Evolutionary conservation across 768 basidiomycete genomes (phyloP).

Genomic region (Galerina marginata): DNA sequence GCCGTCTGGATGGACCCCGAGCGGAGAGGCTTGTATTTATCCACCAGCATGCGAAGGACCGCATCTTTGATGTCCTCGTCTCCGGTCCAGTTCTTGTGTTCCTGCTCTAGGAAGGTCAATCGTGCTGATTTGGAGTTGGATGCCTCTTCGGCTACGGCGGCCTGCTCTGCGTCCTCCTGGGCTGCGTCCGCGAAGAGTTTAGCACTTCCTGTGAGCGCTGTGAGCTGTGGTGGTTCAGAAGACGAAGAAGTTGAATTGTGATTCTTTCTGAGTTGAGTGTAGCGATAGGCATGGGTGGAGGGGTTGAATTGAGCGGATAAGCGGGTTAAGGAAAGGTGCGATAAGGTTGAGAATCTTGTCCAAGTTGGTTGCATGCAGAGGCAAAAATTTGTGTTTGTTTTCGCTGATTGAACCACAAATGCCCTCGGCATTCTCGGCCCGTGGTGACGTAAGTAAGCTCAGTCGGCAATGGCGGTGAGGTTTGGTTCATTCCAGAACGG

Average conservation of each 20-base stretch:
- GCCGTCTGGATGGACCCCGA: constrained; percentile 61
- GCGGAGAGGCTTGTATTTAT: constrained; percentile 86
- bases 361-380: constrained; percentile 25
- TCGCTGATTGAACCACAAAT: background rate
- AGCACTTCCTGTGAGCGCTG: no score
- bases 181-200: constrained; percentile 73
- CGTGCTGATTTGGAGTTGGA: constrained; percentile 16
- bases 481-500: no score
- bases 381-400: background rate
- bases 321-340: background rate
- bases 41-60: constrained; percentile 83
- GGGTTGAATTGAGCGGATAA: background rate
- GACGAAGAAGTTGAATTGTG: background rate
- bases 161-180: constrained; percentile 50
- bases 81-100: constrained; percentile 76
- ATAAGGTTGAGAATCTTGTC: background rate
- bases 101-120: constrained; percentile 39
- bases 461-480: no score
- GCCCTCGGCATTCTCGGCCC: background rate
- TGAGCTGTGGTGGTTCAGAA: no score
- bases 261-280: background rate
- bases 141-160: constrained; percentile 14
- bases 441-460: no score
- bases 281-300: background rate
- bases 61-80: constrained; percentile 74